Evolutionary conservation across 192 early-diverging fungal genomes (phyloP).

Genomic region (Diversispora eburnea): DNA sequence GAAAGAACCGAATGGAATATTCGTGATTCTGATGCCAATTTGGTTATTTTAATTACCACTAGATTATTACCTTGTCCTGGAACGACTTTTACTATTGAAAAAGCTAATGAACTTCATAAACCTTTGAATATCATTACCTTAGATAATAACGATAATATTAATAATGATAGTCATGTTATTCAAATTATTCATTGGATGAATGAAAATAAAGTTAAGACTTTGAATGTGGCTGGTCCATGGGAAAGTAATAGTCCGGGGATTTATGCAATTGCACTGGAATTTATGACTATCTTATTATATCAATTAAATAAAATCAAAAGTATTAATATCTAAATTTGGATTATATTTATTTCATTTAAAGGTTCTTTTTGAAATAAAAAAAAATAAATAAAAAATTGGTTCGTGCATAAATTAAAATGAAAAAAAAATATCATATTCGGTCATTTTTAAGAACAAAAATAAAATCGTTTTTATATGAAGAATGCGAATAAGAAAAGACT

Average conservation of each 20-base stretch:
- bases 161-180: background rate
- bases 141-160: background rate
- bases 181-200: background rate
- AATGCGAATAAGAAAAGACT: too few relatives aligned
- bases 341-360: too few relatives aligned
- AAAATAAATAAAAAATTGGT: too few relatives aligned
- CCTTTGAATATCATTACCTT: background rate
- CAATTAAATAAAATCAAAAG: too few relatives aligned
- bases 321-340: too few relatives aligned
- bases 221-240: constrained; percentile 15
- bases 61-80: background rate
- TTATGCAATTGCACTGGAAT: constrained; percentile 2
- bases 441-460: too few relatives aligned
- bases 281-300: background rate
- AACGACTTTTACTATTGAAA: constrained; percentile 1
- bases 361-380: too few relatives aligned
- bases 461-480: too few relatives aligned
- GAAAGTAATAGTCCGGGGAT: constrained; percentile 14
- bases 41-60: background rate
- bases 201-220: background rate
- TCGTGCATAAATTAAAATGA: too few relatives aligned
- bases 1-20: constrained; percentile 12
- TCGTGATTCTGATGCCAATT: constrained; percentile 3
- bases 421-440: too few relatives aligned
- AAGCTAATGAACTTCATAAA: background rate